A percentile compares a stretch with the other conserved stretches of the same genome.
These are phyloP conservation scores for Cryptococcus hybrid DNA, from an alignment of 1,284 basidiomycete genomes.

Conservation along the genomic window DNA sequence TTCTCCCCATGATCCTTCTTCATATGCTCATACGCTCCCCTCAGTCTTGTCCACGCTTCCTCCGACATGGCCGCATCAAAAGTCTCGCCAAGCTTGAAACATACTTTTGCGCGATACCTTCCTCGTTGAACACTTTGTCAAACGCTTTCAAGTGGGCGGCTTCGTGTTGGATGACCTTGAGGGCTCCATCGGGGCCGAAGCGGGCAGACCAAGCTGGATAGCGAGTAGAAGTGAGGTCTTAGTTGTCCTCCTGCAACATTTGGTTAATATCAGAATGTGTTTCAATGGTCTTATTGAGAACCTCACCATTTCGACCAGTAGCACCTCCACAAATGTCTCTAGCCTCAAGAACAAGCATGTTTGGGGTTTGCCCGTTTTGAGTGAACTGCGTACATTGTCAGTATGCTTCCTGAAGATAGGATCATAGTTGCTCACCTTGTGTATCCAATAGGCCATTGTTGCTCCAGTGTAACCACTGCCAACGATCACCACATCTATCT, in stretches of 20 bases:
- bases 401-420: not conserved
- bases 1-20: no score
- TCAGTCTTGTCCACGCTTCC: constrained; percentile 13
- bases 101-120: constrained; percentile 18
- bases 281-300: no score
- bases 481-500: constrained; percentile 29
- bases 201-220: constrained; percentile 18
- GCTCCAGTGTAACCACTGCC: constrained; percentile 29
- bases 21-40: not conserved
- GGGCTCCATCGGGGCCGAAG: constrained; percentile 14
- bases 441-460: constrained; percentile 11
- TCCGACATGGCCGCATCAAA: constrained; percentile 25
- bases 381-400: constrained; percentile 1
- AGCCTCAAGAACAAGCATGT: constrained; percentile 17
- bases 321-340: constrained; percentile 19
- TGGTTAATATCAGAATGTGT: no score
- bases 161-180: constrained; percentile 20
- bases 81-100: constrained; percentile 18
- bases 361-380: constrained; percentile 3
- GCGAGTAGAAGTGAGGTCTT: constrained; percentile 15
- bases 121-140: constrained; percentile 11
- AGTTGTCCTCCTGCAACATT: not conserved
- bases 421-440: constrained; percentile 1
- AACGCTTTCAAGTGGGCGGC: constrained; percentile 18
- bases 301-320: constrained; percentile 18